These are phyloP conservation scores for Cryoendolithus antarcticus DNA, from an alignment of 2,329 filamentous ascomycete species.

Conservation along the genomic window DNA sequence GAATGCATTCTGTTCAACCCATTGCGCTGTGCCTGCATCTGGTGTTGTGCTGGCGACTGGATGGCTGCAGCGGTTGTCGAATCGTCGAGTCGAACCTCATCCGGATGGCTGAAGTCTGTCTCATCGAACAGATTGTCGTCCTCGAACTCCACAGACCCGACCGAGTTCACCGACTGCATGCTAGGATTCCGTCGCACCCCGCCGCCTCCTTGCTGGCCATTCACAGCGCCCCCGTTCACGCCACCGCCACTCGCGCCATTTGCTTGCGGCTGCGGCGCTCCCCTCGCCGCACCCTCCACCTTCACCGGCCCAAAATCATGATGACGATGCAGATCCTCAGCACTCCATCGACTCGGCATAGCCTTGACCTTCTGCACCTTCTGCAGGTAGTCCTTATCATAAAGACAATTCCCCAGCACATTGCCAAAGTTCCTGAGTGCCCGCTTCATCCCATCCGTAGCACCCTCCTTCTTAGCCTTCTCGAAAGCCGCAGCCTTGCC, in stretches of 20 bases:
- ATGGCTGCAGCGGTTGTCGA: conserved; percentile 10
- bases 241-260: conserved; percentile 6
- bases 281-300: conserved; percentile 33
- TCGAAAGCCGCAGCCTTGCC: conserved; percentile 93
- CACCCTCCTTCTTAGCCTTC: conserved; percentile 97
- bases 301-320: conserved; percentile 54
- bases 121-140: conserved; percentile 47
- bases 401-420: conserved; percentile 94
- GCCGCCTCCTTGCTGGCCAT: conserved; percentile 9
- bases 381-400: conserved; percentile 86
- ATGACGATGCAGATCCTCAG: conserved; percentile 70
- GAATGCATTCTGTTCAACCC: conserved; percentile 18
- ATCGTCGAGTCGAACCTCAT: conserved; percentile 54
- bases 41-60: conserved; percentile 13
- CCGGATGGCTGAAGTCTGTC: conserved; percentile 50
- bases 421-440: conserved; percentile 88
- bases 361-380: conserved; percentile 87
- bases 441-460: conserved; percentile 85
- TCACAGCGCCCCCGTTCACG: conserved; percentile 4
- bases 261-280: conserved; percentile 10
- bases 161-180: conserved; percentile 23
- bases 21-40: conserved; percentile 11
- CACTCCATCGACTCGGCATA: conserved; percentile 63
- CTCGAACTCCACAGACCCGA: conserved; percentile 34
- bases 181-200: conserved; percentile 16